Percentiles rank a stretch among this genome's conserved stretches.
Evolutionary conservation across 139 green algal species (phyloP).

Genomic region (Coccomyxa sp.): DNA sequence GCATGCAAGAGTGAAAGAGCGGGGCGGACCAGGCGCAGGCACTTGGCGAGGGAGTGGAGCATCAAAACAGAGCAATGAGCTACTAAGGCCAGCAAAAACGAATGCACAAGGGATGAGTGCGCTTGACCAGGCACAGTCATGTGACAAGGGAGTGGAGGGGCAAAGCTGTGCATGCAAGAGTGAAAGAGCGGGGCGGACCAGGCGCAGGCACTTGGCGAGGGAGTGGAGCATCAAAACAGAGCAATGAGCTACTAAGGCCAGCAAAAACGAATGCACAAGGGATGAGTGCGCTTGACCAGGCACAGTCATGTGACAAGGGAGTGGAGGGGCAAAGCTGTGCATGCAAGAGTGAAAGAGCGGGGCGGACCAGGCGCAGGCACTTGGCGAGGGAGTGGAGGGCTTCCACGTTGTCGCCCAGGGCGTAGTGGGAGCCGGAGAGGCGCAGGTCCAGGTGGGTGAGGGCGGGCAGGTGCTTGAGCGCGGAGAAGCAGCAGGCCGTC

Average conservation of each 20-base stretch:
- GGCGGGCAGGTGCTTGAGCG: not conserved
- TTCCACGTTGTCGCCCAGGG: not conserved
- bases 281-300: not conserved
- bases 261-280: not conserved
- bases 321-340: not conserved
- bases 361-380: not conserved
- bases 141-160: not conserved
- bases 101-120: too few relatives aligned
- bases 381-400: not conserved
- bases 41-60: too few relatives aligned
- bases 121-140: not conserved
- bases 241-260: not conserved
- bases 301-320: not conserved
- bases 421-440: not conserved
- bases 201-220: not conserved
- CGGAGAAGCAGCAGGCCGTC: not conserved
- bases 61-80: too few relatives aligned
- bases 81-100: too few relatives aligned
- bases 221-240: not conserved
- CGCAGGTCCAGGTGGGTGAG: slow-evolving; percentile 5
- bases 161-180: not conserved
- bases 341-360: not conserved
- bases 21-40: too few relatives aligned
- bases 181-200: not conserved
- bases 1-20: not conserved